Evolutionary conservation across 192 early-diverging fungal species (phyloP).

Genomic region (Backusella circina): DNA sequence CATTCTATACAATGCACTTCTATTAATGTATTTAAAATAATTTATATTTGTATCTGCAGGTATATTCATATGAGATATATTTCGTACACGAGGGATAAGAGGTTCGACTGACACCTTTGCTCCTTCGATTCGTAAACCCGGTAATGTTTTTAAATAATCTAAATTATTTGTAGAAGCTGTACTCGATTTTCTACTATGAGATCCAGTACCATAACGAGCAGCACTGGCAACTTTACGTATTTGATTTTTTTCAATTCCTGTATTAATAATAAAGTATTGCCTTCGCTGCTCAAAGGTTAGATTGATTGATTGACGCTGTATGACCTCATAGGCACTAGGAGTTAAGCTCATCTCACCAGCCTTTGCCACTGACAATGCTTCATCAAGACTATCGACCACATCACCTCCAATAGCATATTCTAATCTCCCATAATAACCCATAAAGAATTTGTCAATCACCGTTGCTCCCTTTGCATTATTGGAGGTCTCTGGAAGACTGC

Average conservation of each 20-base stretch:
- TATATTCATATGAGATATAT: conserved; percentile 14
- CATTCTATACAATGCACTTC: conserved; percentile 40
- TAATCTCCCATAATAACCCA: conserved; percentile 34
- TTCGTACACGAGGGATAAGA: conserved; percentile 25
- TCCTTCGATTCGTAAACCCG: neutral
- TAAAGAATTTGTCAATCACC: neutral
- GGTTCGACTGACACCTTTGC: conserved; percentile 21
- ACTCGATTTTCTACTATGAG: neutral
- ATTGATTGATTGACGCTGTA: conserved; percentile 28
- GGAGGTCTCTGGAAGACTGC: neutral
- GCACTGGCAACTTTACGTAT: neutral
- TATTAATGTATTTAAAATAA: conserved; percentile 49
- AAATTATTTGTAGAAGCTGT: neutral
- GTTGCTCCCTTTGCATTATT: conserved; percentile 3
- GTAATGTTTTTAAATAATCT: conserved; percentile 3
- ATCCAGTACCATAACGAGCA: neutral
- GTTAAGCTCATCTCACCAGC: conserved; percentile 50
- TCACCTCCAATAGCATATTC: conserved; percentile 50
- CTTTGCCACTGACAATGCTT: conserved; percentile 39
- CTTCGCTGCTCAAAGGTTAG: conserved; percentile 31
- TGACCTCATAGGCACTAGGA: conserved; percentile 27
- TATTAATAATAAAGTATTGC: conserved; percentile 34
- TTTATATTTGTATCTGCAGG: conserved; percentile 23
- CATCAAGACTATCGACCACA: conserved; percentile 39
- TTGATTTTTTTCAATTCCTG: neutral